Evolutionary conservation across 1,284 basidiomycete species (phyloP).

Genomic region (Mycena citricolor): DNA sequence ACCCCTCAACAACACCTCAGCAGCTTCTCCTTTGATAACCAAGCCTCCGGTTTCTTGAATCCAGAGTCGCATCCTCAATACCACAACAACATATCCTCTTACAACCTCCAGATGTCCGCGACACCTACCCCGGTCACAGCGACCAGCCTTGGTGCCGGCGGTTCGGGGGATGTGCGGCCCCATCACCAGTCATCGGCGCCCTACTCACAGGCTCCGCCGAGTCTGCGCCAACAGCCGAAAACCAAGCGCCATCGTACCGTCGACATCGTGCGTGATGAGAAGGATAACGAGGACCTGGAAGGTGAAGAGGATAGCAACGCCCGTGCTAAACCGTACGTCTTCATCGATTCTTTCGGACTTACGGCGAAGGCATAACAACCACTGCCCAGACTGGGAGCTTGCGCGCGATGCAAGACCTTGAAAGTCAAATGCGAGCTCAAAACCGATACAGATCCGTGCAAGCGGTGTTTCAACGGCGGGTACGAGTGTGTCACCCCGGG

Average conservation of each 20-base stretch:
- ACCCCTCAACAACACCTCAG: neutral
- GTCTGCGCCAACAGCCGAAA: slow-evolving; percentile 23
- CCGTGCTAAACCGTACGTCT: slow-evolving; percentile 50
- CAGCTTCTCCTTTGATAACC: slow-evolving; percentile 5
- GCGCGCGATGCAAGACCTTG: slow-evolving; percentile 69
- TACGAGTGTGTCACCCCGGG: slow-evolving; percentile 75
- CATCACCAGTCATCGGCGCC: too few relatives aligned
- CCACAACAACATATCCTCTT: slow-evolving; percentile 19
- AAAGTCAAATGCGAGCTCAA: slow-evolving; percentile 77
- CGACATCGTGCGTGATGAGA: slow-evolving; percentile 30
- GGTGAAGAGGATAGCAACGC: slow-evolving; percentile 37
- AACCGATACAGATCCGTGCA: slow-evolving; percentile 67
- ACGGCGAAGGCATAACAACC: too few relatives aligned
- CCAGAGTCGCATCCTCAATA: slow-evolving; percentile 16
- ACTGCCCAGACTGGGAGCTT: slow-evolving; percentile 50
- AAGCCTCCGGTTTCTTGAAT: slow-evolving; percentile 13
- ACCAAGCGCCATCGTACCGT: slow-evolving; percentile 32
- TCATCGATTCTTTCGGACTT: too few relatives aligned
- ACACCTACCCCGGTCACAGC: slow-evolving; percentile 19
- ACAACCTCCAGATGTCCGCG: slow-evolving; percentile 15
- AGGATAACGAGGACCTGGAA: slow-evolving; percentile 35
- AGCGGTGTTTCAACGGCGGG: slow-evolving; percentile 62
- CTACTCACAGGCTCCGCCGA: too few relatives aligned
- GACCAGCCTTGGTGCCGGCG: slow-evolving; percentile 22
- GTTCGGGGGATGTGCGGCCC: too few relatives aligned